Evolutionary conservation across 495 filamentous ascomycete genomes (phyloP).

Genomic region (Aspergillus bertholletiae): DNA sequence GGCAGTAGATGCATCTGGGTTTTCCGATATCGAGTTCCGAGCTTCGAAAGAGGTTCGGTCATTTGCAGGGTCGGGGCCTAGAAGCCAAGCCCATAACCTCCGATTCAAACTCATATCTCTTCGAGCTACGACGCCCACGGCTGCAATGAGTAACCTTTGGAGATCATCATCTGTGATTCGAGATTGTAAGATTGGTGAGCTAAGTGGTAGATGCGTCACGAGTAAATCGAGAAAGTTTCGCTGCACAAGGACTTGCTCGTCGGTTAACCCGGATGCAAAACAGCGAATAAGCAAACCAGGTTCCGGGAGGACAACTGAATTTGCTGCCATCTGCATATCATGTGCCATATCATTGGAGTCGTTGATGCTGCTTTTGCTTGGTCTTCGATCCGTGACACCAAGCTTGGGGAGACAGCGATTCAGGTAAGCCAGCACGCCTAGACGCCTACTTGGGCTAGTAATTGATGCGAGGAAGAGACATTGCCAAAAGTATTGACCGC

Average conservation of each 20-base stretch:
- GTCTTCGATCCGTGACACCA: constrained; percentile 39
- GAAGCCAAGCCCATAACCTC: constrained; percentile 92
- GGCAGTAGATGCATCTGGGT: constrained; percentile 40
- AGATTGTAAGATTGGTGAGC: constrained; percentile 75
- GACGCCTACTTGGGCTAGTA: constrained; percentile 76
- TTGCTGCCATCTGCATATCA: constrained; percentile 46
- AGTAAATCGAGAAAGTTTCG: constrained; percentile 90
- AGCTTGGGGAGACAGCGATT: constrained; percentile 74
- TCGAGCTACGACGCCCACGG: constrained; percentile 76
- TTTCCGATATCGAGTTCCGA: constrained; percentile 43
- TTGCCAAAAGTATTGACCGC: constrained; percentile 95
- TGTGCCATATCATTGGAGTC: constrained; percentile 20
- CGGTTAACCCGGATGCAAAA: constrained; percentile 84
- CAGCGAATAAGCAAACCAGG: constrained; percentile 86
- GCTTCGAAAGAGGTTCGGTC: constrained; percentile 46
- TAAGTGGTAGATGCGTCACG: constrained; percentile 86
- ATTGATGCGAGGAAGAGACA: constrained; percentile 93
- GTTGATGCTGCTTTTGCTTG: constrained; percentile 23
- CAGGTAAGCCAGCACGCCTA: constrained; percentile 84
- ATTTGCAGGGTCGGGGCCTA: constrained; percentile 70
- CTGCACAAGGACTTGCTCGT: constrained; percentile 88
- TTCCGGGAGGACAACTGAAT: constrained; percentile 85
- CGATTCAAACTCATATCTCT: constrained; percentile 96
- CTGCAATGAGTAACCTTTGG: constrained; percentile 75
- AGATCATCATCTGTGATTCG: constrained; percentile 69